phyloP scores from a whole-genome alignment of 2,329 filamentous ascomycete species.

The Didymosphaeria variabile region DNA sequence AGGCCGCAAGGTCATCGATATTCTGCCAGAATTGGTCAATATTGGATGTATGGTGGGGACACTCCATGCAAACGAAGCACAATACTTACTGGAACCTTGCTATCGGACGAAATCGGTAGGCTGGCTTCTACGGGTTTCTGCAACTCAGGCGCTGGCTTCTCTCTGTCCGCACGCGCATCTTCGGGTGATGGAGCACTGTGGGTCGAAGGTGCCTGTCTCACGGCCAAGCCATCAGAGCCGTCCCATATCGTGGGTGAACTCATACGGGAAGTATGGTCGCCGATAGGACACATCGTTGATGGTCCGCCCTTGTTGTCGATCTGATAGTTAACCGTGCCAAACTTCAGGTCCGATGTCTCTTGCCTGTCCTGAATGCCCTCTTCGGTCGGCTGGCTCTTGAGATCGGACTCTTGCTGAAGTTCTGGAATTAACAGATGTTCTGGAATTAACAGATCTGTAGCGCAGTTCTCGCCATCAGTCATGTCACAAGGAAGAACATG shows the following conservation, averaged over 20 bases:
- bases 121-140: background rate
- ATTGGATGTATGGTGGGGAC: background rate
- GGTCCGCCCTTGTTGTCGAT: background rate
- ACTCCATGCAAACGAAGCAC: no score
- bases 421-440: background rate
- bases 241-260: background rate
- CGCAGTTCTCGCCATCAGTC: background rate
- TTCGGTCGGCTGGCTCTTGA: background rate
- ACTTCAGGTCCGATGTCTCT: background rate
- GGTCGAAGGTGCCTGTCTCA: background rate
- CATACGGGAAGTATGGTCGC: background rate
- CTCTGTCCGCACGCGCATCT: background rate
- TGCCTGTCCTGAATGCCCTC: background rate
- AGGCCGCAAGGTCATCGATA: slow-evolving; percentile 1
- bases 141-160: background rate
- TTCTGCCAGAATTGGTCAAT: background rate
- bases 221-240: background rate
- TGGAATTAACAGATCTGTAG: background rate
- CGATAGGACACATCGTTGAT: background rate
- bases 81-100: background rate
- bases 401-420: background rate
- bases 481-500: background rate
- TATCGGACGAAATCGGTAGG: background rate
- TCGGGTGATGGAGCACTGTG: background rate
- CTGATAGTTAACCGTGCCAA: background rate